phyloP scores from a whole-genome alignment of 2,329 filamentous ascomycete genomes.

The Fusarium clavum region DNA sequence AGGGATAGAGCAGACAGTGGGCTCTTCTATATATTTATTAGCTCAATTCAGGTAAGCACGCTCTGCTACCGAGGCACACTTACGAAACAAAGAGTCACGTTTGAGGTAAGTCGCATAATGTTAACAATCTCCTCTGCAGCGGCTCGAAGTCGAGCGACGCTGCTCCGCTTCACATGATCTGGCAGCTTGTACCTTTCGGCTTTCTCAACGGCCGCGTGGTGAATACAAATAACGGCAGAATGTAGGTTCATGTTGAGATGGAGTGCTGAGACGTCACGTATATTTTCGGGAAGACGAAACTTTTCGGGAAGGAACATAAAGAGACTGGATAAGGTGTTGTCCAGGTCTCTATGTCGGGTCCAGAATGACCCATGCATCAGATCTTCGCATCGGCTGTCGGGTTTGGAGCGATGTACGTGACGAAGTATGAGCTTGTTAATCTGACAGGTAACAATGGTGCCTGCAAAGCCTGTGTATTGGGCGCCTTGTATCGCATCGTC shows the following conservation, averaged over 20 bases:
- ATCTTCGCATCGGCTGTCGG: constrained; percentile 79
- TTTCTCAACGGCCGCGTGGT: constrained; percentile 88
- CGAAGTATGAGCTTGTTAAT: constrained; percentile 85
- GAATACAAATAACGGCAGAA: constrained; percentile 86
- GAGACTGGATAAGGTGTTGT: constrained; percentile 81
- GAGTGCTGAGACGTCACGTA: constrained; percentile 77
- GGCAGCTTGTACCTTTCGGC: constrained; percentile 78
- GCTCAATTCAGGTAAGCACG: neutral
- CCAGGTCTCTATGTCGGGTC: constrained; percentile 84
- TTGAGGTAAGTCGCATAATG: constrained; percentile 82
- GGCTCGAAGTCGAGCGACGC: constrained; percentile 78
- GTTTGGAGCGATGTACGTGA: constrained; percentile 79
- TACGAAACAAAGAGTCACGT: constrained; percentile 75
- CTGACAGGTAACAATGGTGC: constrained; percentile 77
- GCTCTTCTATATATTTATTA: constrained; percentile 46
- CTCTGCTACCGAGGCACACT: constrained; percentile 48
- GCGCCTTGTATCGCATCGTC: constrained; percentile 72
- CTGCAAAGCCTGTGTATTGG: constrained; percentile 76
- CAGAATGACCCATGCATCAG: constrained; percentile 82
- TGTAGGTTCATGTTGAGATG: constrained; percentile 92
- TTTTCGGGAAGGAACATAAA: constrained; percentile 82
- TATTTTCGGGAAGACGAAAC: constrained; percentile 76
- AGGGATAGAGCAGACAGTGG: constrained; percentile 75
- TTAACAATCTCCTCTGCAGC: constrained; percentile 87
- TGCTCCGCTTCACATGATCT: constrained; percentile 73